Evolutionary conservation across 208 protist species (phyloP).

Genomic region (Leishmania turanica): DNA sequence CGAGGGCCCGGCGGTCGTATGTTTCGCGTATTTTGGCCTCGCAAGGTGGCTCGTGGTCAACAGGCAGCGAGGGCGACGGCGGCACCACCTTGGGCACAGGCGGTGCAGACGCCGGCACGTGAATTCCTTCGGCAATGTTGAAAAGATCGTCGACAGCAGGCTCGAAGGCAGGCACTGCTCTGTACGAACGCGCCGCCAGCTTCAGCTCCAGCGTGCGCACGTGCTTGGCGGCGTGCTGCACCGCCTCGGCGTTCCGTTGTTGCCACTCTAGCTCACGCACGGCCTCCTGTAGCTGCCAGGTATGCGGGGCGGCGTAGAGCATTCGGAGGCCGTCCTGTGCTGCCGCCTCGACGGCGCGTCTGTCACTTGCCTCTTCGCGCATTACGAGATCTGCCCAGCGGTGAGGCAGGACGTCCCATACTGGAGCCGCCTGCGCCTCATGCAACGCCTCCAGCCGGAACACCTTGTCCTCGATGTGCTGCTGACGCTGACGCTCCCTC

Average conservation of each 20-base stretch:
- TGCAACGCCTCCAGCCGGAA: not conserved
- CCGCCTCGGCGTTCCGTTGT: not conserved
- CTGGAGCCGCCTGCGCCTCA: not conserved
- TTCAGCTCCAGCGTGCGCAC: constrained; percentile 22
- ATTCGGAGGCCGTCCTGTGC: constrained; percentile 3
- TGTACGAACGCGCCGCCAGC: constrained; percentile 18
- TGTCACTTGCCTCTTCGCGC: constrained; percentile 7
- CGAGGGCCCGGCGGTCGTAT: constrained; percentile 22
- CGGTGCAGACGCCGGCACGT: not conserved
- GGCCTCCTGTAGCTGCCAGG: constrained; percentile 1
- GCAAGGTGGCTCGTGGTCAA: constrained; percentile 13
- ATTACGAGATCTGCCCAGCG: not conserved
- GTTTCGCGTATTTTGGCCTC: constrained; percentile 16
- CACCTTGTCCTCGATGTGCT: constrained; percentile 7
- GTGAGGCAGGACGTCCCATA: not conserved
- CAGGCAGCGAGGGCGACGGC: not conserved
- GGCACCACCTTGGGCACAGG: not conserved
- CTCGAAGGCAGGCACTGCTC: constrained; percentile 2
- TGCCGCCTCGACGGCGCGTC: constrained; percentile 5
- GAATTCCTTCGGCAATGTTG: constrained; percentile 8
- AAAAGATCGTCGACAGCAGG: constrained; percentile 14
- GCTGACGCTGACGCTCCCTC: not conserved
- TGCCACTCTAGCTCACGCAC: not conserved
- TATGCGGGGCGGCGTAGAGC: constrained; percentile 8
- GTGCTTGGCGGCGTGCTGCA: constrained; percentile 8